Percentiles rank a stretch among this genome's conserved stretches.
These are phyloP conservation scores for Darksidea phi DNA, from an alignment of 495 filamentous ascomycete genomes.

Conservation along the genomic window DNA sequence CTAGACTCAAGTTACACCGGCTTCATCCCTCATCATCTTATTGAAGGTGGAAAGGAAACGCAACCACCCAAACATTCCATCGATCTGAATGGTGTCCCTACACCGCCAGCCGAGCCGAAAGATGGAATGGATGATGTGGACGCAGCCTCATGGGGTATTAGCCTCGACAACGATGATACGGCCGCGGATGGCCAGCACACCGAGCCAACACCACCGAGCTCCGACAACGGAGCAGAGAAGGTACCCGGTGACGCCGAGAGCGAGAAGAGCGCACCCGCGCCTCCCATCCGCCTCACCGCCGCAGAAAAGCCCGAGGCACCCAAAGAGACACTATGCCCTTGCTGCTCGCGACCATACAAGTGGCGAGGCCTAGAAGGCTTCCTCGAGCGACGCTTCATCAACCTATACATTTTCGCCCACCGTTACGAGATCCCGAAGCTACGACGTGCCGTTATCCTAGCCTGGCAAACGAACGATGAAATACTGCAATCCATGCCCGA, in stretches of 20 bases:
- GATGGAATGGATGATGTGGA: conserved; percentile 21
- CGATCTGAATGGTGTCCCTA: conserved; percentile 4
- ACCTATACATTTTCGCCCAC: conserved; percentile 29
- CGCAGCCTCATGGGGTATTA: conserved; percentile 24
- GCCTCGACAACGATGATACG: conserved; percentile 21
- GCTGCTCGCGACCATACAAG: conserved; percentile 25
- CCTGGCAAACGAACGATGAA: conserved; percentile 23
- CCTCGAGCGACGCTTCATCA: conserved; percentile 28
- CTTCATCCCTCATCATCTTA: conserved; percentile 27
- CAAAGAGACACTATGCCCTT: conserved; percentile 25
- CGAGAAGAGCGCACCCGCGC: conserved; percentile 16
- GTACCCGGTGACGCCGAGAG: conserved; percentile 24
- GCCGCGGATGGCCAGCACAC: conserved; percentile 3
- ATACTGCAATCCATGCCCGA: conserved; percentile 29
- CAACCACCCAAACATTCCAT: background rate
- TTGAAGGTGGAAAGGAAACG: conserved; percentile 20
- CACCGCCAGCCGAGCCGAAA: conserved; percentile 7
- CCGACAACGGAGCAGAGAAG: conserved; percentile 20
- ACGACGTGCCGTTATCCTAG: conserved; percentile 14
- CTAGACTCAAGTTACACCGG: conserved; percentile 9
- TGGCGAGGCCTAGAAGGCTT: conserved; percentile 28
- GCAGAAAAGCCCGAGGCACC: conserved; percentile 18
- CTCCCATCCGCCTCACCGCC: background rate
- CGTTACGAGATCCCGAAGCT: conserved; percentile 28
- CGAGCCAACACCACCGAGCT: background rate